Percentiles rank a stretch among this genome's conserved stretches.
These are phyloP conservation scores for Pseudognaphalium luteoalbum DNA, from an alignment of 129 eudicot genomes.

Conservation along the genomic window DNA sequence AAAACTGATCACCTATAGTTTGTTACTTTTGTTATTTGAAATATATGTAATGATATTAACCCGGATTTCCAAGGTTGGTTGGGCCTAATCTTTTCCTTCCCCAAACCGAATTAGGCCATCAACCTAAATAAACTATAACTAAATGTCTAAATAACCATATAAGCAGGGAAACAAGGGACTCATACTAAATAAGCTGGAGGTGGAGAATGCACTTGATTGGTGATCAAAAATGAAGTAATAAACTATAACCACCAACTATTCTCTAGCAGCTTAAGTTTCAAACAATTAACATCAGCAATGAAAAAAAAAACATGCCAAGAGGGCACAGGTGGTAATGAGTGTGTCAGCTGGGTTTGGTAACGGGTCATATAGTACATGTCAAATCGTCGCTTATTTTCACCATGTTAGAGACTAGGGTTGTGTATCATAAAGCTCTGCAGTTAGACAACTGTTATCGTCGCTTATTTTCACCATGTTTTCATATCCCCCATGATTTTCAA, in stretches of 20 bases:
- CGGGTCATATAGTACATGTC: no score
- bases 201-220: neutral
- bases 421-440: no score
- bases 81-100: conserved; percentile 96
- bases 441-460: no score
- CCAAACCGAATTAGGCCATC: conserved; percentile 89
- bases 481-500: no score
- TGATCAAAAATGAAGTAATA: neutral
- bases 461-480: no score
- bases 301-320: no score
- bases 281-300: neutral
- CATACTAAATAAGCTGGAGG: conserved; percentile 13
- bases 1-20: neutral
- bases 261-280: neutral
- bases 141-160: no score
- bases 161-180: neutral
- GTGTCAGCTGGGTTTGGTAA: no score
- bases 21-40: neutral
- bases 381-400: no score
- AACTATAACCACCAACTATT: neutral
- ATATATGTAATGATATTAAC: conserved; percentile 28
- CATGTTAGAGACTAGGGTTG: no score
- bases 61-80: conserved; percentile 95
- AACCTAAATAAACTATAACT: conserved; percentile 43
- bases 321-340: no score